A percentile compares a stretch with the other conserved stretches of the same genome.
Evolutionary conservation across 2,329 filamentous ascomycete species (phyloP).

Genomic region (Drechmeria coniospora): DNA sequence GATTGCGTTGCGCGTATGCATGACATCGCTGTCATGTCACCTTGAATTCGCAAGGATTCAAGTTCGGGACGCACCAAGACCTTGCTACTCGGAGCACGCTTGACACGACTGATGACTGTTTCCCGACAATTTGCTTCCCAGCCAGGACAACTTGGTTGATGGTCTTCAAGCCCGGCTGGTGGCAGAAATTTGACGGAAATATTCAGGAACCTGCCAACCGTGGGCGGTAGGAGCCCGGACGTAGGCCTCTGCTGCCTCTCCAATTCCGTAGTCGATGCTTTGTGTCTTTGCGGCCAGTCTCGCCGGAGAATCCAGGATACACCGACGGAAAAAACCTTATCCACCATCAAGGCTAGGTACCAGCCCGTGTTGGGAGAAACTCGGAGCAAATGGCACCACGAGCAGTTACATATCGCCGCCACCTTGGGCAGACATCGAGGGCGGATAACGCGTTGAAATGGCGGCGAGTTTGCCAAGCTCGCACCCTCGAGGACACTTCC

Average conservation of each 20-base stretch:
- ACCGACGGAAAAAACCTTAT: slow-evolving; percentile 62
- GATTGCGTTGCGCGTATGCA: too few relatives aligned
- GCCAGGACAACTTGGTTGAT: too few relatives aligned
- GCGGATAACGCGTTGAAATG: slow-evolving; percentile 69
- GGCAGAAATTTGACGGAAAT: slow-evolving; percentile 38
- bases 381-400: slow-evolving; percentile 80
- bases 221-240: slow-evolving; percentile 48
- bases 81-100: too few relatives aligned
- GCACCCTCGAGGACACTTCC: slow-evolving; percentile 68
- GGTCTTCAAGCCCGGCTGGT: too few relatives aligned
- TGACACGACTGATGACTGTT: too few relatives aligned
- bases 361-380: slow-evolving; percentile 67
- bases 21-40: too few relatives aligned
- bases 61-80: too few relatives aligned
- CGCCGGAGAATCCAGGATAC: slow-evolving; percentile 56
- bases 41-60: too few relatives aligned
- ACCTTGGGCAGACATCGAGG: slow-evolving; percentile 61
- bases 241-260: slow-evolving; percentile 62
- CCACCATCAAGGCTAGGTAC: slow-evolving; percentile 57
- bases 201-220: slow-evolving; percentile 56
- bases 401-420: slow-evolving; percentile 72
- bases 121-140: too few relatives aligned
- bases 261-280: slow-evolving; percentile 43
- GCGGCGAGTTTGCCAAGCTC: slow-evolving; percentile 62
- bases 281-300: slow-evolving; percentile 32